A percentile compares a stretch with the other conserved stretches of the same genome.
phyloP scores from a whole-genome alignment of 768 basidiomycete species.

The Gymnopilus junonius region DNA sequence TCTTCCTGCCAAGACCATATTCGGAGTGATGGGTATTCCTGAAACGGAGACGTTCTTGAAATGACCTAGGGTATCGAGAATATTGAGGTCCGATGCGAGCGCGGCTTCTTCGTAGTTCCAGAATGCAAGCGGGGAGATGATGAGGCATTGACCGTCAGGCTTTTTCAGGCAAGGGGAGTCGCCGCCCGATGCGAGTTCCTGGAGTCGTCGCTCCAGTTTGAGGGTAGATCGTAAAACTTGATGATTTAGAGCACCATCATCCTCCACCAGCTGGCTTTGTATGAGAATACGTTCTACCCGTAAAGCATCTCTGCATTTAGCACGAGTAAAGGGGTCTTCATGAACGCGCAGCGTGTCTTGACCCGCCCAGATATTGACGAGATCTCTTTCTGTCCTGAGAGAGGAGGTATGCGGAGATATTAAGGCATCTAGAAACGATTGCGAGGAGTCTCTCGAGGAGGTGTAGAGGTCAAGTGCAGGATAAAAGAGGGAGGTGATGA shows the following conservation, averaged over 20 bases:
- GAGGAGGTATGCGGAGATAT: constrained; percentile 55
- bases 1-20: constrained; percentile 80
- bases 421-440: constrained; percentile 68
- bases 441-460: constrained; percentile 69
- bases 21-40: constrained; percentile 67
- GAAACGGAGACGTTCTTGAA: constrained; percentile 59
- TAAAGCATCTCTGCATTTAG: constrained; percentile 71
- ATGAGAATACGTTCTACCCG: constrained; percentile 81
- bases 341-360: constrained; percentile 65
- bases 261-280: constrained; percentile 52
- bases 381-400: constrained; percentile 60
- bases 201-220: constrained; percentile 64
- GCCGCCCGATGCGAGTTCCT: constrained; percentile 41
- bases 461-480: constrained; percentile 88
- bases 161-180: constrained; percentile 58
- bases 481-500: constrained; percentile 88
- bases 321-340: constrained; percentile 72
- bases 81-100: constrained; percentile 56
- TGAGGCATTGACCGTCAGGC: constrained; percentile 61
- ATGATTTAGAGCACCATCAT: constrained; percentile 60
- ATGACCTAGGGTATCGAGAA: constrained; percentile 61
- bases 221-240: constrained; percentile 67
- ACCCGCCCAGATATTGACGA: constrained; percentile 74
- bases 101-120: constrained; percentile 68
- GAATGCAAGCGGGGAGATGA: constrained; percentile 74